Evolutionary conservation across 2,329 filamentous ascomycete genomes (phyloP), one percentile per base, ranked within the genome.

Genomic region (Aspergillus brasiliensis): DNA sequence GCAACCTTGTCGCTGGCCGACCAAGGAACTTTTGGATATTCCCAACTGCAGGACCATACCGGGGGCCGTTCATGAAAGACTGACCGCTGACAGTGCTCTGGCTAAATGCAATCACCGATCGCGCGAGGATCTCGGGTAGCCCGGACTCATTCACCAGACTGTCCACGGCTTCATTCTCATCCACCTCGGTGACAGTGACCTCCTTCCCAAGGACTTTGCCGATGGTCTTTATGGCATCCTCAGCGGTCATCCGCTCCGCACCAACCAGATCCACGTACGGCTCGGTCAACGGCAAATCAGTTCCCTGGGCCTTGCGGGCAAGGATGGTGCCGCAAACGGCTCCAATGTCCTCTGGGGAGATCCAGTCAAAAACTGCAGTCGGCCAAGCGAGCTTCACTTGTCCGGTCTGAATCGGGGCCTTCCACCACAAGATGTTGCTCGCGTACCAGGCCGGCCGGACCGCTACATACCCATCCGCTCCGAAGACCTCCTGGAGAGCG

Each of bases 271-370:
- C 63, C 4, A 66, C 5, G 13, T n/a, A 44, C 38, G 19, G 7
- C 23, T 27, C 7, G 23, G 2, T 2, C 10, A 15, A 27, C 6
- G 8, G 13, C 11, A 27, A 4, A 27, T 28, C 21, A 8, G 68
- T 65, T 2, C 75, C 73, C 17, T 73, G 65, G 2, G 69, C 76
- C 37, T 21, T 46, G 5, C 48, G 52, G 1, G 55, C 61, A 2
- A 83, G 70, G 8, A 82, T 65, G 0, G 62, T 70, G 3, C 79
- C 81, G 28, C 65, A 65, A 2, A 81, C 81, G 17, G 68, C 63
- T 10, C 82, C 82, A 46, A 84, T 82, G 62, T 83, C 81, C 2
- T 67, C 67, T 0, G 78, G 77, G 0, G 75, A 65, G 51, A 83
- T 77, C 21, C 63, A 73, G 62, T 84, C 81, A 13, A 72, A 67